Conservation (phyloP, 1,284 basidiomycete species). For the Fistulinella staudtii region DNA sequence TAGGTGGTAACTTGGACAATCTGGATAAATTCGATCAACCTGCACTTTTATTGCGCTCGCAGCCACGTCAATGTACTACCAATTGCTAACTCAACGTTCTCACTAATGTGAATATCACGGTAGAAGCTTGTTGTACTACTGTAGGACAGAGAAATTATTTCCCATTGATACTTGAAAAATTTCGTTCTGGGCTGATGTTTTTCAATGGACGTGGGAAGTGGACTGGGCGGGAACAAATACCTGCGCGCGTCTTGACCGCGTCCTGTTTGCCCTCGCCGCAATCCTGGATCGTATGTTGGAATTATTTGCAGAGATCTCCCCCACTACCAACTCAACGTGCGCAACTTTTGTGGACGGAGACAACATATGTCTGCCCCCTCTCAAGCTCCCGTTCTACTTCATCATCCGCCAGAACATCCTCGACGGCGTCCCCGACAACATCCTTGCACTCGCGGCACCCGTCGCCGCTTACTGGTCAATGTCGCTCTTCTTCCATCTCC, state of each 20-base stretch:
- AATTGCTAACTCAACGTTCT: conserved; percentile 30
- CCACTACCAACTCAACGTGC: conserved; percentile 26
- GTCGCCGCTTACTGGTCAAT: conserved; percentile 85
- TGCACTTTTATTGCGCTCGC: conserved; percentile 31
- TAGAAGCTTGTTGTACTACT: conserved; percentile 37
- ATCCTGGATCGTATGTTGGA: conserved; percentile 16
- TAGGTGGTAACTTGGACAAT: conserved; percentile 32
- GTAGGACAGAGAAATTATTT: conserved; percentile 22
- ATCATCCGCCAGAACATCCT: conserved; percentile 51
- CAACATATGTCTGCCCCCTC: conserved; percentile 22
- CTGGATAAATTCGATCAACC: conserved; percentile 27
- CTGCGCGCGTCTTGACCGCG: no score
- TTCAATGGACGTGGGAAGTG: no score
- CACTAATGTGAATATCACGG: conserved; percentile 33
- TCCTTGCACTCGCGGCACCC: conserved; percentile 73
- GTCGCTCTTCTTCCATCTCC: conserved; percentile 75
- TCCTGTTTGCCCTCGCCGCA: no score
- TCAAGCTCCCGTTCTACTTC: conserved; percentile 60
- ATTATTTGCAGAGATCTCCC: conserved; percentile 1
- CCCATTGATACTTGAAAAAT: neutral
- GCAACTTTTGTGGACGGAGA: conserved; percentile 24
- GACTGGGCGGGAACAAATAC: no score
- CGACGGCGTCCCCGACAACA: conserved; percentile 65
- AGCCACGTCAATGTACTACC: conserved; percentile 29
- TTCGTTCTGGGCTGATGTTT: no score